Conservation (phyloP, 2,329 filamentous ascomycete species). For the Colletotrichum chlorophyti region DNA sequence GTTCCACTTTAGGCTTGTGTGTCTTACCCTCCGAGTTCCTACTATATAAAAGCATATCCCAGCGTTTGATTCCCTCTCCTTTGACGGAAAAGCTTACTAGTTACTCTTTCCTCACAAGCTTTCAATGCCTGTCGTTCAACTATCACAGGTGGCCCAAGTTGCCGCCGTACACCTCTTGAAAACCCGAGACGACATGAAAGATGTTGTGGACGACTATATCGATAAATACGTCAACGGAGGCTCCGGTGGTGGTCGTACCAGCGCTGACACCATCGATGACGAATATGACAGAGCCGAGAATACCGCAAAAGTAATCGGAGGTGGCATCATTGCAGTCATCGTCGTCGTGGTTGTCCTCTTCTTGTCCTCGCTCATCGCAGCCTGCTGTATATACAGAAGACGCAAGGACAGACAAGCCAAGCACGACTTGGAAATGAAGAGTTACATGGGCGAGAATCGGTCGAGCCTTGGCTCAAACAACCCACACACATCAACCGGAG, state of each 20-base stretch:
- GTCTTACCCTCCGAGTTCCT: too few relatives aligned
- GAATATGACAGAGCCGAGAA: not conserved
- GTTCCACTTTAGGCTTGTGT: too few relatives aligned
- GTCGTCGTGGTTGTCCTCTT: not conserved
- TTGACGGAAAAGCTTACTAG: too few relatives aligned
- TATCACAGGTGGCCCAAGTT: not conserved
- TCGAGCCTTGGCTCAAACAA: not conserved
- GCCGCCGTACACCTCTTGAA: not conserved
- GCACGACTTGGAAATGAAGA: constrained; percentile 8
- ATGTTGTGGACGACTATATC: not conserved
- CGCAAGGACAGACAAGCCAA: not conserved
- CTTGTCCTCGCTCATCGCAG: not conserved
- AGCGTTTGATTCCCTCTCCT: too few relatives aligned
- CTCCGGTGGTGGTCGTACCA: not conserved
- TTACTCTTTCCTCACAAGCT: too few relatives aligned
- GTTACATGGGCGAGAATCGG: constrained; percentile 3
- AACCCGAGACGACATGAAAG: not conserved
- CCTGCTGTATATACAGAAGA: not conserved
- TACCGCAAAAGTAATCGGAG: not conserved
- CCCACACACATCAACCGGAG: not conserved
- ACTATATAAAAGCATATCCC: too few relatives aligned
- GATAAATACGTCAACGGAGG: not conserved
- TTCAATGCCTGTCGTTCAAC: not conserved
- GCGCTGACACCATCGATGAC: not conserved
- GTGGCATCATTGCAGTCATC: constrained; percentile 5